Conservation (phyloP, 805 yeast genomes). For the Clavispora carvajalis region DNA sequence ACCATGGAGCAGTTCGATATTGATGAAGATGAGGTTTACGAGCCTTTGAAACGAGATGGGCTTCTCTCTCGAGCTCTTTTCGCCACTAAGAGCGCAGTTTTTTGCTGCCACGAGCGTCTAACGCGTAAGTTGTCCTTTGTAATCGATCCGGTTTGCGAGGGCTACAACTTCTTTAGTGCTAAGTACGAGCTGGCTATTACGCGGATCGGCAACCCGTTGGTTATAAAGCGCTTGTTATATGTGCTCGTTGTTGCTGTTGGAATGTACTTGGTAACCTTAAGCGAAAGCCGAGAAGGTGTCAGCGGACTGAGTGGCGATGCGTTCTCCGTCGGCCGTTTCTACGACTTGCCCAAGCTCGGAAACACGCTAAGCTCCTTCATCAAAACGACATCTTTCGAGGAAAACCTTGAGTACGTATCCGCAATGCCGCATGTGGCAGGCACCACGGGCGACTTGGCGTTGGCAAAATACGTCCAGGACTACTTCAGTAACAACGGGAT, state of each 20-base stretch:
- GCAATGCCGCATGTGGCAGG: slow-evolving; percentile 87
- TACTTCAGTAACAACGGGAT: slow-evolving; percentile 57
- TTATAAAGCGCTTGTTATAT: slow-evolving; percentile 71
- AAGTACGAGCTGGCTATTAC: slow-evolving; percentile 55
- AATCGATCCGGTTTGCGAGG: slow-evolving; percentile 49
- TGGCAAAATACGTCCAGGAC: slow-evolving; percentile 60
- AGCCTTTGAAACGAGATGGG: slow-evolving; percentile 15
- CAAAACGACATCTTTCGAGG: slow-evolving; percentile 54
- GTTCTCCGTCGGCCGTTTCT: slow-evolving; percentile 51
- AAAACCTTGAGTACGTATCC: slow-evolving; percentile 64
- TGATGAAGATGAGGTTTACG: slow-evolving; percentile 25
- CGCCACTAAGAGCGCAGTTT: slow-evolving; percentile 30
- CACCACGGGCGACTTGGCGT: slow-evolving; percentile 73
- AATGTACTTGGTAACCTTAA: slow-evolving; percentile 52
- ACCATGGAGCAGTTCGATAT: slow-evolving; percentile 32
- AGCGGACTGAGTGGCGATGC: slow-evolving; percentile 38
- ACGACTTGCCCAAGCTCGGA: slow-evolving; percentile 50
- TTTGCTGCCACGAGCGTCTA: slow-evolving; percentile 29
- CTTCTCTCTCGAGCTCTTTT: slow-evolving; percentile 35
- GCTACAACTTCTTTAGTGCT: slow-evolving; percentile 34
- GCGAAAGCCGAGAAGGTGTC: slow-evolving; percentile 43
- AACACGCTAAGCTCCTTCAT: slow-evolving; percentile 45
- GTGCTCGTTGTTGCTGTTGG: slow-evolving; percentile 58
- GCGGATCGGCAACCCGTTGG: slow-evolving; percentile 78
- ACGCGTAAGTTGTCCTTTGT: slow-evolving; percentile 41